Evolutionary conservation across 331 rosid genomes (phyloP).

Genomic region (Arachis monticola): DNA sequence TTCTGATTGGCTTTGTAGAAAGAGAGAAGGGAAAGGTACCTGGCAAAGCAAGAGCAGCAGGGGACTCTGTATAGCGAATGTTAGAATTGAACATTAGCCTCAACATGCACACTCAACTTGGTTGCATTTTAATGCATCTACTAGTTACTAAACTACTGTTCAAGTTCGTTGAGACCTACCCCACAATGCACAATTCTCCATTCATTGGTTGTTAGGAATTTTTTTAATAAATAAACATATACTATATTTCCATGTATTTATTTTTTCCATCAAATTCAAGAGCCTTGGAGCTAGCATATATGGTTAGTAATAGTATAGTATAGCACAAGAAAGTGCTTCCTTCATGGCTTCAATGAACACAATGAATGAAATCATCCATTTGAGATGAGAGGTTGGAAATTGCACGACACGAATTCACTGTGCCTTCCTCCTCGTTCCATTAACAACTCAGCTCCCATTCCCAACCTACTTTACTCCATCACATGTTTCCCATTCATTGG

Average conservation of each 20-base stretch:
- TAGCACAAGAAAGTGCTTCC: conserved; percentile 3
- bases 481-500: conserved; percentile 42
- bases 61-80: conserved; percentile 63
- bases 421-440: conserved; percentile 34
- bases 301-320: neutral
- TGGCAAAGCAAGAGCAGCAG: conserved; percentile 81
- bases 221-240: no score
- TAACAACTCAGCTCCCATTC: conserved; percentile 19
- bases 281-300: neutral
- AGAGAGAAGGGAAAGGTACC: conserved; percentile 97
- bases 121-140: neutral
- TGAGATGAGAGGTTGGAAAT: conserved; percentile 24
- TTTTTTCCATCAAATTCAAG: neutral
- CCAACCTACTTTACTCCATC: conserved; percentile 28
- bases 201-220: neutral
- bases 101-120: conserved; percentile 5
- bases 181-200: conserved; percentile 25
- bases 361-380: conserved; percentile 33
- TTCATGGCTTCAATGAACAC: conserved; percentile 10
- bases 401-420: conserved; percentile 37
- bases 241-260: neutral
- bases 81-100: neutral
- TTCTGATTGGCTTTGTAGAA: conserved; percentile 53
- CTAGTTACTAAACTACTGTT: neutral
- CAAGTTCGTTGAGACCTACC: conserved; percentile 28